These are phyloP conservation scores for Coniochaeta sp. DNA, from an alignment of 2,329 filamentous ascomycete species.

Conservation along the genomic window DNA sequence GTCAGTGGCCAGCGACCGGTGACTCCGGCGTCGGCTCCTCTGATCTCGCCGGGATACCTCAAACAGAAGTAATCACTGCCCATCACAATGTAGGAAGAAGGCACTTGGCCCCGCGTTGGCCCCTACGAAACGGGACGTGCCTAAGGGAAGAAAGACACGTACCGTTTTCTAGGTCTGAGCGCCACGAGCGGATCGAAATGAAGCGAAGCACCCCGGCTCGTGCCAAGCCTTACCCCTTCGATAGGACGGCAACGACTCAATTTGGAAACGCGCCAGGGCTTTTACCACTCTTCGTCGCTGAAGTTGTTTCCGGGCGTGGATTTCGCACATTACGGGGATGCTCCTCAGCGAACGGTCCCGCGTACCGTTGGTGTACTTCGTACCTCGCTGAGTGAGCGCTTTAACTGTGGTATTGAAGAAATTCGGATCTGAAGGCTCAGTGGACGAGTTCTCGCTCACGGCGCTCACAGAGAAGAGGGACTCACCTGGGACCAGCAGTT, in stretches of 20 bases:
- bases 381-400: neutral
- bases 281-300: neutral
- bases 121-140: neutral
- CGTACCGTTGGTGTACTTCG: neutral
- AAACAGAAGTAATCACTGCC: neutral
- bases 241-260: neutral
- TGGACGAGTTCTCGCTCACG: neutral
- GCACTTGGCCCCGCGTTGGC: neutral
- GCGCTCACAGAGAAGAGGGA: neutral
- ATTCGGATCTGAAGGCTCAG: neutral
- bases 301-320: neutral
- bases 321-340: neutral
- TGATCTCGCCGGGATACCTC: neutral
- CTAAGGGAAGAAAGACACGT: neutral
- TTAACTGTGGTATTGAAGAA: neutral
- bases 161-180: neutral
- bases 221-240: constrained; percentile 1
- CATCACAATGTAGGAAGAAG: neutral
- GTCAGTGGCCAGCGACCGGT: neutral
- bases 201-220: neutral
- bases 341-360: neutral
- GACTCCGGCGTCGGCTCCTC: neutral
- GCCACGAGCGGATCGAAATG: constrained; percentile 1
- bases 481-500: too few species aligned
- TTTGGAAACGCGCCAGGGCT: constrained; percentile 2